These are phyloP conservation scores for Lactarius hengduanensis DNA, from an alignment of 768 basidiomycete species.

Conservation along the genomic window DNA sequence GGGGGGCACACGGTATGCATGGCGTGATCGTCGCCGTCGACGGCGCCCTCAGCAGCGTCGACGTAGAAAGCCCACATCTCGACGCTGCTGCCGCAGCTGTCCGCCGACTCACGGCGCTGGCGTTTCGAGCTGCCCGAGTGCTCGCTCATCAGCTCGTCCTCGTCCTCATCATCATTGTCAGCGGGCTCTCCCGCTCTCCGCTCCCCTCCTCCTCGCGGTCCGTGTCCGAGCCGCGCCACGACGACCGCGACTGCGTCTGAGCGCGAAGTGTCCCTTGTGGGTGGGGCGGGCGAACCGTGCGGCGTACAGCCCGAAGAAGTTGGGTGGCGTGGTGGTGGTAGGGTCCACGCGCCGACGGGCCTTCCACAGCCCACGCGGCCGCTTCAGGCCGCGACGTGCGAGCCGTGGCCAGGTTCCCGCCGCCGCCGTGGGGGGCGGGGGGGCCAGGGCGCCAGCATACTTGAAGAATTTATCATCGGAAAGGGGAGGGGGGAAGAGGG, in stretches of 20 bases:
- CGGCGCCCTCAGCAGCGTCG: conserved; percentile 4
- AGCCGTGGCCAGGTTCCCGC: conserved; percentile 15
- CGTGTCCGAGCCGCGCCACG: conserved; percentile 16
- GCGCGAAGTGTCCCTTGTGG: neutral
- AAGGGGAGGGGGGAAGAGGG: neutral
- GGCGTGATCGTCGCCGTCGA: neutral
- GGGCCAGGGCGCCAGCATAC: conserved; percentile 1
- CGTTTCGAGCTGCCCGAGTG: conserved; percentile 30
- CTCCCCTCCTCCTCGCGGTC: conserved; percentile 11
- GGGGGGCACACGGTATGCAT: neutral
- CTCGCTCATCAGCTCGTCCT: conserved; percentile 26
- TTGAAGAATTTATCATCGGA: conserved; percentile 17
- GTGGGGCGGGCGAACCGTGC: neutral
- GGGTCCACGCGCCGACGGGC: conserved; percentile 21
- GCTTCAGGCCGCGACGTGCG: conserved; percentile 21
- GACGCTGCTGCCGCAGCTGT: conserved; percentile 24
- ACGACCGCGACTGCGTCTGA: neutral
- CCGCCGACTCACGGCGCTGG: conserved; percentile 32
- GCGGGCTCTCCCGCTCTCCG: neutral
- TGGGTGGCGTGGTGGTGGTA: neutral
- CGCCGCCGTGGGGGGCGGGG: conserved; percentile 11
- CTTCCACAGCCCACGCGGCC: conserved; percentile 25
- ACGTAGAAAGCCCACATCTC: conserved; percentile 20
- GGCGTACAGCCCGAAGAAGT: neutral
- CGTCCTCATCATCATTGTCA: conserved; percentile 26